These are phyloP conservation scores for Nitzschia sp. DNA, from an alignment of 108 stramenopile genomes.

Conservation along the genomic window DNA sequence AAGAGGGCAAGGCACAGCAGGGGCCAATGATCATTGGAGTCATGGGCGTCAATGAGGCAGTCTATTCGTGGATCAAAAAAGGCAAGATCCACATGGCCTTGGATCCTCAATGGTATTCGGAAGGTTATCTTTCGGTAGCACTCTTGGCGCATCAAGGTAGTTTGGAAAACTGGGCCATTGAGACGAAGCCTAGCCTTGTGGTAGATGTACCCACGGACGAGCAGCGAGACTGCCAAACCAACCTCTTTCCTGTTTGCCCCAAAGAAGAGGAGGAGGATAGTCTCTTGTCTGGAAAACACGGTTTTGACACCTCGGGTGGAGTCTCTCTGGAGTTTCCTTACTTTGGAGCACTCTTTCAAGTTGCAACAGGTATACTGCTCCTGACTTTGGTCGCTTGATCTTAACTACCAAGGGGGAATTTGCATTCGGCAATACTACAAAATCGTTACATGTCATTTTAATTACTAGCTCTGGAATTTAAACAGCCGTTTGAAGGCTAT, in stretches of 20 bases:
- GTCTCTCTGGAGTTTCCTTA: too few relatives aligned
- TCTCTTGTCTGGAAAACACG: too few relatives aligned
- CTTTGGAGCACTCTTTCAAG: too few relatives aligned
- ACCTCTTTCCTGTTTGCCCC: background rate
- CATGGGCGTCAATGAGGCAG: background rate
- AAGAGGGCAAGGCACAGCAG: background rate
- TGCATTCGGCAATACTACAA: too few relatives aligned
- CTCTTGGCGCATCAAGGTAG: background rate
- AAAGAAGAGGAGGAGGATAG: too few relatives aligned
- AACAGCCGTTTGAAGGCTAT: too few relatives aligned
- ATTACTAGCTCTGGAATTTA: too few relatives aligned
- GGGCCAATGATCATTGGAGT: background rate
- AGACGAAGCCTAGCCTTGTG: background rate
- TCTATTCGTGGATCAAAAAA: background rate
- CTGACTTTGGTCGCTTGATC: too few relatives aligned
- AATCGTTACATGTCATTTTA: too few relatives aligned
- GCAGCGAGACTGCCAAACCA: background rate
- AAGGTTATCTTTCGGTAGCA: background rate
- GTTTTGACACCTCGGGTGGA: too few relatives aligned
- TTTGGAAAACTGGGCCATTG: background rate
- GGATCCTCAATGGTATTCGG: background rate
- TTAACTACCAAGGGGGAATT: too few relatives aligned
- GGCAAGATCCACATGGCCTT: background rate
- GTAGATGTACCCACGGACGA: background rate
- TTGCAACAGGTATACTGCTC: too few relatives aligned